phyloP scores from a whole-genome alignment of 345 rosid genomes.

The Carallia brachiata region DNA sequence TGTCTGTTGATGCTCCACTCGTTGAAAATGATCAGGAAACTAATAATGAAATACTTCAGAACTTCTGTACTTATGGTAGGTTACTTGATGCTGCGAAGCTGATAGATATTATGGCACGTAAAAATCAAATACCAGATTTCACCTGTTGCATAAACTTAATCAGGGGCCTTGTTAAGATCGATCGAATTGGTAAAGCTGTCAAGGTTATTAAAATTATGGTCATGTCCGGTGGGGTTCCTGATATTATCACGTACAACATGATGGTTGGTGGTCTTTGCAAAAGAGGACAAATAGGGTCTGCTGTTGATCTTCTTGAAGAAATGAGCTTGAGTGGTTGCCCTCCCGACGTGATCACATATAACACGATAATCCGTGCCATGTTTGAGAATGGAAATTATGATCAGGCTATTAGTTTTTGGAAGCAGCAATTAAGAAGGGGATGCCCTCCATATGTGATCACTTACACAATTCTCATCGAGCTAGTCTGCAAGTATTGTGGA shows the following conservation, averaged over 20 bases:
- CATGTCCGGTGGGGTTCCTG: slow-evolving; percentile 83
- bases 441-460: slow-evolving; percentile 72
- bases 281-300: slow-evolving; percentile 51
- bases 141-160: slow-evolving; percentile 66
- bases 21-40: slow-evolving; percentile 52
- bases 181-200: slow-evolving; percentile 58
- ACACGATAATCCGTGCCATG: slow-evolving; percentile 65
- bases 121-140: slow-evolving; percentile 70
- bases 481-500: slow-evolving; percentile 77
- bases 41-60: slow-evolving; percentile 63
- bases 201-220: slow-evolving; percentile 60
- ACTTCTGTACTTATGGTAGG: slow-evolving; percentile 55
- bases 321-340: slow-evolving; percentile 78
- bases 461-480: slow-evolving; percentile 64
- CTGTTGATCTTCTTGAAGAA: slow-evolving; percentile 57
- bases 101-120: slow-evolving; percentile 69
- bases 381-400: slow-evolving; percentile 54
- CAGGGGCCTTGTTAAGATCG: slow-evolving; percentile 57
- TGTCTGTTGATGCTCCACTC: slow-evolving; percentile 42
- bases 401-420: slow-evolving; percentile 68
- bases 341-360: slow-evolving; percentile 78
- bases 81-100: slow-evolving; percentile 52
- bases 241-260: slow-evolving; percentile 78
- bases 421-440: slow-evolving; percentile 58
- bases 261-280: slow-evolving; percentile 68